Conservation (phyloP, 768 basidiomycete genomes). For the Rhizopogon vulgaris region DNA sequence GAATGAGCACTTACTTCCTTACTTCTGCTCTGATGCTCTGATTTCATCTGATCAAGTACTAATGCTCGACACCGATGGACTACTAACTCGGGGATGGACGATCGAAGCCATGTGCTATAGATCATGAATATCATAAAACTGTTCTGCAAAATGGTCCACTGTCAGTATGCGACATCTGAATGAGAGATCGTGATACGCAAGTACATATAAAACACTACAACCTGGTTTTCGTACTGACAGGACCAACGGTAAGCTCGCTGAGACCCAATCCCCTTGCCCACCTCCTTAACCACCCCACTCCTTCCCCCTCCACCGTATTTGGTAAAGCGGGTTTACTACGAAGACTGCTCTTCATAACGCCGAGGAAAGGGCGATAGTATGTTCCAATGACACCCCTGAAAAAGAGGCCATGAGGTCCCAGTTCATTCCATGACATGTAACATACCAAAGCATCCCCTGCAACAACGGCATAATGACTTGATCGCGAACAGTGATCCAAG, state of each 20-base stretch:
- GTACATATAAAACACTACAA: not conserved
- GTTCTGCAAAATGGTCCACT: not conserved
- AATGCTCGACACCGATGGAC: too few relatives aligned
- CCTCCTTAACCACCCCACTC: constrained; percentile 24
- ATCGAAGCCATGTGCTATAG: too few relatives aligned
- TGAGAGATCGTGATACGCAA: not conserved
- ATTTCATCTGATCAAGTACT: too few relatives aligned
- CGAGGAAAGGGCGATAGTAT: constrained; percentile 25
- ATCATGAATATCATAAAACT: too few relatives aligned
- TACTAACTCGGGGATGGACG: too few relatives aligned
- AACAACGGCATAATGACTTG: constrained; percentile 62
- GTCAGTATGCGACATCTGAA: not conserved
- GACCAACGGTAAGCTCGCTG: constrained; percentile 20
- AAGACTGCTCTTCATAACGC: constrained; percentile 16
- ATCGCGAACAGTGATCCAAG: constrained; percentile 62
- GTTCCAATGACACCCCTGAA: constrained; percentile 25
- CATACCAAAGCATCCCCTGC: constrained; percentile 65
- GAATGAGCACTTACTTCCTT: too few relatives aligned
- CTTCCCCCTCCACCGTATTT: constrained; percentile 21
- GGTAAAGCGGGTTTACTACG: constrained; percentile 4
- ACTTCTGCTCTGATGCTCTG: too few relatives aligned
- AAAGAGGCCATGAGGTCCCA: constrained; percentile 1
- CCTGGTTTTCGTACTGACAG: constrained; percentile 7
- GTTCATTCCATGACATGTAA: not conserved
- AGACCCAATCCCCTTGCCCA: constrained; percentile 25